Percentiles rank a stretch among this genome's conserved stretches.
phyloP scores from a whole-genome alignment of 345 rosid species.

The Salix brachista region DNA sequence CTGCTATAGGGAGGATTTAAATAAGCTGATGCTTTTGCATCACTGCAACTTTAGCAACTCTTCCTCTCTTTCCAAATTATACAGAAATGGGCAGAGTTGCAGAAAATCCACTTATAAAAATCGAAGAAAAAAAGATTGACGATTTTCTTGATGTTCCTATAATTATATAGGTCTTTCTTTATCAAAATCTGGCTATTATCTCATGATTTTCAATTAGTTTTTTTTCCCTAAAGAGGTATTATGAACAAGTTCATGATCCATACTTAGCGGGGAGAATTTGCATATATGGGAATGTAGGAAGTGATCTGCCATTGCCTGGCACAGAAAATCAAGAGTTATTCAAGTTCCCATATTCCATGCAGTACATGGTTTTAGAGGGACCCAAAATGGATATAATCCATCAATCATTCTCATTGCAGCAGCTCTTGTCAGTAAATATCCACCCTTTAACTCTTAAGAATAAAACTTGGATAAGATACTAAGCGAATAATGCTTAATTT shows the following conservation, averaged over 20 bases:
- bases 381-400: not conserved
- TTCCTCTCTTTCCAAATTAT: not conserved
- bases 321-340: not conserved
- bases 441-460: not conserved
- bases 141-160: not conserved
- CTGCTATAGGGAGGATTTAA: not conserved
- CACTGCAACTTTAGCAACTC: not conserved
- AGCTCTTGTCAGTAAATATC: not conserved
- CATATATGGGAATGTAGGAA: not conserved
- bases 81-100: not conserved
- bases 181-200: not conserved
- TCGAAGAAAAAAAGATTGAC: not conserved
- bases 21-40: not conserved
- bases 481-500: not conserved
- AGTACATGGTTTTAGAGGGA: not conserved
- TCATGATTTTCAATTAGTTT: too few relatives aligned
- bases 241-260: not conserved
- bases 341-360: not conserved
- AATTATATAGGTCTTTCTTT: not conserved
- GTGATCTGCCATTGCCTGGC: not conserved
- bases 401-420: not conserved
- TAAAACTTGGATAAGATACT: slow-evolving; percentile 14
- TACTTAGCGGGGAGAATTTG: not conserved
- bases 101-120: not conserved
- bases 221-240: not conserved